Evolutionary conservation across 345 rosid genomes (phyloP), one percentile per base, ranked within the genome.

Genomic region (Erodium maritimum): DNA sequence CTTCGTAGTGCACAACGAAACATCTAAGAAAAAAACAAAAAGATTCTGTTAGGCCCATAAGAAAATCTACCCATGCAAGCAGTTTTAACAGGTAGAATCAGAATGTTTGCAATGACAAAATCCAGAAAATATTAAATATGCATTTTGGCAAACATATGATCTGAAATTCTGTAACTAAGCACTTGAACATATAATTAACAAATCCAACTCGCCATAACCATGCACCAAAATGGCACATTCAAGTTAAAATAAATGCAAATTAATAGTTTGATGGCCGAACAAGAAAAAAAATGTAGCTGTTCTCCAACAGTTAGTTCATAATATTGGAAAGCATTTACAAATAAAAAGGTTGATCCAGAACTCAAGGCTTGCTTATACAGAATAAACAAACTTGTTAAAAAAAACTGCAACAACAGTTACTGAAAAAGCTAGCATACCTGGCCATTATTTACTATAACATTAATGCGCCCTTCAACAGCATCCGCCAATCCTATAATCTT

Each of bases 401-500:
- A 45, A 59, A 68, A 19, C 61, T 45, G 23, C 33, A 54, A 1
- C 21, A 18, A 17, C 19, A 56, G 19, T 37, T 42, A 22, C 50
- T 45, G 53, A 3, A 21, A 11, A 61, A 23, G 54, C 21, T 69
- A 59, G 23, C 53, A 63, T 76, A 93, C 99, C 93, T 85, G 79
- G 54, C 94, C 87, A 71, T 74, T 80, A 63, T 79, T 89, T 45
- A 83, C 67, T 65, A 85, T 71, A 34, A 93, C 71, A 75, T 86
- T 89, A 67, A 93, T 65, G 64, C 82, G 89, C 45, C 82, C 94
- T 74, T 79, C 85, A 62, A 86, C 91, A 25, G 91, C 87, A 80
- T 93, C 95, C 63, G 90, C 79, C 60, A 93, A 61, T 60, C 96
- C 94, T 58, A 83, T 62, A 66, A 85, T 82, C 75, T 79, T 93